Base-by-base conservation (phyloP, 75 land plant species). In the Isoetes taiwanensis region DNA sequence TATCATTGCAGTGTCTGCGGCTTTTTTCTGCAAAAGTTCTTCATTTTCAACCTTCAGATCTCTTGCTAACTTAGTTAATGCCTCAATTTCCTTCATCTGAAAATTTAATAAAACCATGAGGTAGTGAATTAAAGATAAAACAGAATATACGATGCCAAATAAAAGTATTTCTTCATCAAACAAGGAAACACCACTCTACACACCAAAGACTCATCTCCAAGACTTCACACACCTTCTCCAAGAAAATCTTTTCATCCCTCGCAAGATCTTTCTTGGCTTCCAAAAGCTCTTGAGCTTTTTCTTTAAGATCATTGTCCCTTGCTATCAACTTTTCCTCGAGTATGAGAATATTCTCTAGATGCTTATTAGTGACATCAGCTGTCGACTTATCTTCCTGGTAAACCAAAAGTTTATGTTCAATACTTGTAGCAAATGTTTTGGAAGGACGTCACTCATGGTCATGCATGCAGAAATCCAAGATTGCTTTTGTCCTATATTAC, bases 261-360 rank as follows among this genome's bases (percentile, higher is more conserved):
- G 62, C 72, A 56, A 70, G 72, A 24, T 70, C 72, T 23, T 70
- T 55, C 10, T 42, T 56, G 14, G 67, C 67, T 55, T 70, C 72
- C 58, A 31, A 48, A 20, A 70, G 41, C 9, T 54, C 60, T 52
- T 63, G 61, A 29, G 60, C 30, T 53, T 64, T 70, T 9, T 21
- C 41, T 38, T 48, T 62, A 32, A 64, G 54, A 5, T 70, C 72
- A 29, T n/a, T 26, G 16, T 70, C 72, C 37, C 54, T 70, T 9
- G 23, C 37, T 16, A 66, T 55, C 1, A 70, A 34, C 30, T 56
- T 56, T 34, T 57, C 67, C 52, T 70, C 67, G 6, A 70, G 35
- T 1, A 38, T 60, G 28, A 58, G 66, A 56, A 70, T 70, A 5
- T 66, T 63, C 31, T 52, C 58, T 32, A 63, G 29, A 48, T 70